Evolutionary conservation across 2,329 filamentous ascomycete genomes (phyloP).

Genomic region (Cladobotryum protrusum): DNA sequence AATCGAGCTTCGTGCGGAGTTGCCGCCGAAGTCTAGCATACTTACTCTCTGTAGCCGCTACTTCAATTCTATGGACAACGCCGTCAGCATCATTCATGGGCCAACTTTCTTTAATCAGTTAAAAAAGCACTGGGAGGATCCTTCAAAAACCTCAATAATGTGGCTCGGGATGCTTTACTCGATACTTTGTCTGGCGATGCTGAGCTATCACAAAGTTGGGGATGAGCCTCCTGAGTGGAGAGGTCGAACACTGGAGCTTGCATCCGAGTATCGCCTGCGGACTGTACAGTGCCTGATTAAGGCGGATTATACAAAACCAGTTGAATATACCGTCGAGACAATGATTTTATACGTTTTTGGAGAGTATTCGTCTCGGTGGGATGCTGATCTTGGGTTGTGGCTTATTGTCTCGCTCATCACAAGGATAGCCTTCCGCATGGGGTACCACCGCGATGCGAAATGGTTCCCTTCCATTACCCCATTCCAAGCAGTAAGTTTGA

Average conservation of each 20-base stretch:
- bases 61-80: constrained; percentile 73
- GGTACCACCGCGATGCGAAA: constrained; percentile 70
- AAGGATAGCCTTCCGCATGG: constrained; percentile 60
- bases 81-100: constrained; percentile 70
- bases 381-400: constrained; percentile 64
- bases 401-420: constrained; percentile 50
- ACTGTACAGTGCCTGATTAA: constrained; percentile 73
- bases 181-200: constrained; percentile 68
- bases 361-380: constrained; percentile 66
- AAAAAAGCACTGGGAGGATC: constrained; percentile 61
- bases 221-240: constrained; percentile 76
- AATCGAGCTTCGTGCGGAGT: constrained; percentile 68
- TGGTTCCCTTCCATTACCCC: constrained; percentile 66
- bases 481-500: constrained; percentile 58
- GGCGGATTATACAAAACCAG: constrained; percentile 70
- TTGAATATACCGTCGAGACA: constrained; percentile 71
- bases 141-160: constrained; percentile 65
- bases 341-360: constrained; percentile 70
- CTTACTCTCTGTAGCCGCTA: constrained; percentile 81
- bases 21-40: constrained; percentile 78
- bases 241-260: constrained; percentile 55
- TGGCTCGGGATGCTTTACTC: constrained; percentile 75
- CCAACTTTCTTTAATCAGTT: constrained; percentile 78
- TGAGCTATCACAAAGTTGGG: constrained; percentile 72
- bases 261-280: constrained; percentile 59